phyloP scores from a whole-genome alignment of 1,284 basidiomycete species.

The Mycena citricolor region DNA sequence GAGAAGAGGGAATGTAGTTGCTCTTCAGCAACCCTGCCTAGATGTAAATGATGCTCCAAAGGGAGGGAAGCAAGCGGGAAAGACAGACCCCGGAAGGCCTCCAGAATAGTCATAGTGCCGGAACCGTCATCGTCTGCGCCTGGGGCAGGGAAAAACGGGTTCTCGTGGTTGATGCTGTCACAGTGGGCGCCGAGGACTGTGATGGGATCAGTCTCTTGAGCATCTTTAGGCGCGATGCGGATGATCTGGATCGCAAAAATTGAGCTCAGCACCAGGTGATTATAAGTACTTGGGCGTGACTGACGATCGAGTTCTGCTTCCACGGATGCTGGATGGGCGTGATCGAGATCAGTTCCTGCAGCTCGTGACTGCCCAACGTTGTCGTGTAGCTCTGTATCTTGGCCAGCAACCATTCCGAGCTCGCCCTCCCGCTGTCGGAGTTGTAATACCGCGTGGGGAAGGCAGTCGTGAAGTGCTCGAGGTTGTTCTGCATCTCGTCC shows the following conservation, averaged over 20 bases:
- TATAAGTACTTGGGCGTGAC: background rate
- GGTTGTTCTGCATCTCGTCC: background rate
- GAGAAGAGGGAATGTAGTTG: constrained; percentile 43
- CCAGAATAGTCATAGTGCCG: constrained; percentile 41
- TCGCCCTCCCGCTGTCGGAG: constrained; percentile 40
- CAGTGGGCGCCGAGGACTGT: constrained; percentile 51
- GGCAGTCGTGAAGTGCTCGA: constrained; percentile 1
- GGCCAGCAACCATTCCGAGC: background rate
- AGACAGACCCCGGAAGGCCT: constrained; percentile 39
- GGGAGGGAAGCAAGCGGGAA: background rate
- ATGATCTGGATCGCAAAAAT: background rate
- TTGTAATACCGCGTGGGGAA: constrained; percentile 58
- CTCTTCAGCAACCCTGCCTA: constrained; percentile 27
- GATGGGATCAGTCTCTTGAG: constrained; percentile 27
- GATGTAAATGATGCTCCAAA: background rate
- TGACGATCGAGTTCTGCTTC: constrained; percentile 3
- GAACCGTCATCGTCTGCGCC: constrained; percentile 11
- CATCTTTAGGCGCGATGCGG: constrained; percentile 7
- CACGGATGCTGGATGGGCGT: background rate
- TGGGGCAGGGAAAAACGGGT: constrained; percentile 1
- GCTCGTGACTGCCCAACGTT: background rate
- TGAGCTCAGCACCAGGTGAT: background rate
- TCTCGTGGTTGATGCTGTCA: constrained; percentile 21
- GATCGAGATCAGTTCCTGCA: background rate
- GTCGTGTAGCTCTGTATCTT: constrained; percentile 1